A percentile compares a stretch with the other conserved stretches of the same genome.
Evolutionary conservation across 2,329 filamentous ascomycete species (phyloP).

Genomic region (Apiospora pterosperma): DNA sequence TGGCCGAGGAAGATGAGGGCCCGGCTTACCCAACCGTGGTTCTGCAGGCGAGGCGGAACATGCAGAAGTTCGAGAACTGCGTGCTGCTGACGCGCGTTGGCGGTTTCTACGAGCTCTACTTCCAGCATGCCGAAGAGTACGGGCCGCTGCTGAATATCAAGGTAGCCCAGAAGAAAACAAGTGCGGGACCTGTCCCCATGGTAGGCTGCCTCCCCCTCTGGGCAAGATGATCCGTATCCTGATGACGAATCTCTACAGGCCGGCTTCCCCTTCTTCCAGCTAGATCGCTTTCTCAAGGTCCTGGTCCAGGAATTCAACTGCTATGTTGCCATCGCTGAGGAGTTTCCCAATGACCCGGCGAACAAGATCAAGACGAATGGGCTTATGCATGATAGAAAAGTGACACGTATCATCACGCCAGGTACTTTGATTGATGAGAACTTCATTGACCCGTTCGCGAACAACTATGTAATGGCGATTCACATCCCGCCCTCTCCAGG

Average conservation of each 20-base stretch:
- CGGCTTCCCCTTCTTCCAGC: slow-evolving; percentile 89
- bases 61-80: slow-evolving; percentile 86
- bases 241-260: slow-evolving; percentile 48
- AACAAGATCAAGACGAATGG: slow-evolving; percentile 73
- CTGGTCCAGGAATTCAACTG: slow-evolving; percentile 87
- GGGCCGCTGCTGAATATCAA: slow-evolving; percentile 86
- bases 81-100: slow-evolving; percentile 89
- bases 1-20: neutral
- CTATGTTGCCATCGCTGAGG: slow-evolving; percentile 91
- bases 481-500: slow-evolving; percentile 41
- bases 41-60: slow-evolving; percentile 82
- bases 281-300: slow-evolving; percentile 89
- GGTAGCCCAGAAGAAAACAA: slow-evolving; percentile 77
- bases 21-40: slow-evolving; percentile 79
- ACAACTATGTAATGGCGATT: slow-evolving; percentile 87
- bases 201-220: slow-evolving; percentile 39
- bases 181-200: slow-evolving; percentile 78
- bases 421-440: slow-evolving; percentile 96
- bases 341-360: slow-evolving; percentile 72
- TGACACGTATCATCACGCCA: slow-evolving; percentile 86
- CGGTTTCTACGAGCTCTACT: slow-evolving; percentile 97
- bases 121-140: slow-evolving; percentile 88
- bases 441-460: slow-evolving; percentile 91
- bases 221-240: slow-evolving; percentile 8
- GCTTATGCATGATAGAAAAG: slow-evolving; percentile 77